Conservation (phyloP, 306 rosid species). For the Bauhinia variegata region DNA sequence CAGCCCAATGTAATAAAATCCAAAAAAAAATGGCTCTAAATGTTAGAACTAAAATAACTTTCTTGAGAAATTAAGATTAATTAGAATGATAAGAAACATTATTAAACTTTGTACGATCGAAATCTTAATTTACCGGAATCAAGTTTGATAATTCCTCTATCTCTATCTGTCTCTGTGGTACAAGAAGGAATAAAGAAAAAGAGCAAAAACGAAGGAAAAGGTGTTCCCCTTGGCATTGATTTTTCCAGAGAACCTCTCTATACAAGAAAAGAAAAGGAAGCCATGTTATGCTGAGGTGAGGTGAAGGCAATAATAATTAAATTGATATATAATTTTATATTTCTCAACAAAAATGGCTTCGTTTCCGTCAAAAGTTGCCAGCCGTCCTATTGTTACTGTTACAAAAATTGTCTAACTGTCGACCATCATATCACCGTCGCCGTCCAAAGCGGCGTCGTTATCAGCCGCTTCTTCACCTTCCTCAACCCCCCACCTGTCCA, state of each 20-base stretch:
- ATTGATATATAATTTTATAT: slow-evolving; percentile 14
- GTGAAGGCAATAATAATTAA: slow-evolving; percentile 31
- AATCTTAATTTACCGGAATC: slow-evolving; percentile 32
- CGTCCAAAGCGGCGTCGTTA: slow-evolving; percentile 44
- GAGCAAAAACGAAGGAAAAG: too few species aligned
- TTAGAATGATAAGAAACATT: too few species aligned
- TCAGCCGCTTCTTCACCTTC: slow-evolving; percentile 52
- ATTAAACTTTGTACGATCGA: too few species aligned
- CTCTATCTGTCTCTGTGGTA: too few species aligned
- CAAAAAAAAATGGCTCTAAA: too few species aligned
- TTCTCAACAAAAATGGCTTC: slow-evolving; percentile 44
- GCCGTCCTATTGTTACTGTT: slow-evolving; percentile 15
- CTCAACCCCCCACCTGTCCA: slow-evolving; percentile 70
- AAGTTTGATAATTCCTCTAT: slow-evolving; percentile 43
- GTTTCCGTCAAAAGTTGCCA: slow-evolving; percentile 23
- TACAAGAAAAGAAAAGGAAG: slow-evolving; percentile 24
- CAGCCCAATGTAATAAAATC: too few species aligned
- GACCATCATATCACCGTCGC: slow-evolving; percentile 36
- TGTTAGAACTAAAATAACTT: too few species aligned
- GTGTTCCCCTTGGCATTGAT: slow-evolving; percentile 27
- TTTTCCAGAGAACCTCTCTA: slow-evolving; percentile 20
- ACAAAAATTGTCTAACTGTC: slow-evolving; percentile 43
- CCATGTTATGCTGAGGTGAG: slow-evolving; percentile 9
- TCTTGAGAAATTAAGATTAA: too few species aligned
- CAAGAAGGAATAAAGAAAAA: neutral